Evolutionary conservation across 2,329 filamentous ascomycete genomes (phyloP), one percentile per base, ranked within the genome.

Genomic region (Lachnellula arida): DNA sequence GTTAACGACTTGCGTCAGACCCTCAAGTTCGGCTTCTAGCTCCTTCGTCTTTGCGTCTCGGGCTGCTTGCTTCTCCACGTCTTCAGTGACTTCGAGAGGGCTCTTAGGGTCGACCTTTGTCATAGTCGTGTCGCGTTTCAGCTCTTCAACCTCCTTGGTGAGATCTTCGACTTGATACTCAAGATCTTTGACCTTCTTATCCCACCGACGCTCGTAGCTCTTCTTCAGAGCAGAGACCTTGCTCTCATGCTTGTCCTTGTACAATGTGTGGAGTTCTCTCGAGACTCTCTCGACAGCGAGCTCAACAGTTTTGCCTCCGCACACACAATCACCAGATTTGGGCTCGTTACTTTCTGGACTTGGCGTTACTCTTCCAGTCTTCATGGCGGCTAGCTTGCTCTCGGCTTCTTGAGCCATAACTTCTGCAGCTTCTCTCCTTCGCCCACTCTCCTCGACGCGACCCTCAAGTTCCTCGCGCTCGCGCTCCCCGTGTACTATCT

Each of bases 181-280:
- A 2, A 96, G 81, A 65, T 93, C 89, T 53, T 82, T 83, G 55
- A 93, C 83, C 68, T 88, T 89, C 78, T 95, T 95, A 73, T 96
- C 91, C 82, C 91, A 94, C 53, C 93, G 86, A 47, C 82, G 82
- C 71, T 97, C 91, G 74, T 97, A 88, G 60, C 82, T 86, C 74
- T 87, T 86, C 75, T 87, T 97, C 62, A 99, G 79, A 4, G 92
- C 93, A 1, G 89, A 83, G 46, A 97, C 93, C 76, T 99, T 99
- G 60, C 87, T 90, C 76, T 97, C 93, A 71, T 99, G 94, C 75
- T 99, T 99, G 69, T 88, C 86, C 76, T 97, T 97, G 81, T 99
- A 99, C 11, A 96, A 80, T 0, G 87, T 81, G 70, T 99, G 94
- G 42, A 99, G 80, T 69, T 99, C 94, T 32, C 91, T 83, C n/a